Base-by-base conservation (phyloP, 225 moss, liverwort and hornwort genomes). In the Bryum argenteum region DNA sequence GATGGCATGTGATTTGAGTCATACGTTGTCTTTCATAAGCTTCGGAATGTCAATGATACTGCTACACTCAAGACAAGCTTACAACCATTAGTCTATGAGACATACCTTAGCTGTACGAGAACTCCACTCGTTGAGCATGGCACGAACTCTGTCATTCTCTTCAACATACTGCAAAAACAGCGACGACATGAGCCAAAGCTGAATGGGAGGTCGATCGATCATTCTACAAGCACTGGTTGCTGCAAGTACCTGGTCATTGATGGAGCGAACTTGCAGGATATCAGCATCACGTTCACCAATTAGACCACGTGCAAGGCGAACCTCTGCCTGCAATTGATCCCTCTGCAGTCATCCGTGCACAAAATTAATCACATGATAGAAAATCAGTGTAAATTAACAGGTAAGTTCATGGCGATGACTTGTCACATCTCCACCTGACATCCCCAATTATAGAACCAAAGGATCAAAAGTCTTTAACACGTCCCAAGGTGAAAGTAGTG, bases 61-160 rank as follows among this genome's bases (percentile, higher is more conserved):
- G 6, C 61, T 10, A 41, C 14, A 18, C 67, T 43, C 67, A 28
- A 51, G 40, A 19, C 43, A 75, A 18, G 22, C 61, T 67, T 40
- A 19, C 26, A 73, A 45, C 23, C 20, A 59, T 73, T 18, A 50
- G 67, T 45, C 20, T 71, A 75, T 19, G 19, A 38, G 58, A 60
- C 26, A 28, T 80, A 93, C 98, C 94, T 94, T 98, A 38, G 94
- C 92, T 16, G 91, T 87, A 72, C 85, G 92, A 69, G 91, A 85
- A 76, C 98, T 98, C 98, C 98, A 94, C 78, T 98, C 98, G 50
- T 94, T 91, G 61, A 98, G 66, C 94, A 98, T 94, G 67, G 94
- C 88, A 58, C 94, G 80, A 54, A 98, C 80, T 65, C 98, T 84
- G 59, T 91, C 80, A 72, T 89, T 98, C 78, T 98, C 98, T 79